Evolutionary conservation across 345 rosid species (phyloP).

Genomic region (Gynandropsis gynandra): DNA sequence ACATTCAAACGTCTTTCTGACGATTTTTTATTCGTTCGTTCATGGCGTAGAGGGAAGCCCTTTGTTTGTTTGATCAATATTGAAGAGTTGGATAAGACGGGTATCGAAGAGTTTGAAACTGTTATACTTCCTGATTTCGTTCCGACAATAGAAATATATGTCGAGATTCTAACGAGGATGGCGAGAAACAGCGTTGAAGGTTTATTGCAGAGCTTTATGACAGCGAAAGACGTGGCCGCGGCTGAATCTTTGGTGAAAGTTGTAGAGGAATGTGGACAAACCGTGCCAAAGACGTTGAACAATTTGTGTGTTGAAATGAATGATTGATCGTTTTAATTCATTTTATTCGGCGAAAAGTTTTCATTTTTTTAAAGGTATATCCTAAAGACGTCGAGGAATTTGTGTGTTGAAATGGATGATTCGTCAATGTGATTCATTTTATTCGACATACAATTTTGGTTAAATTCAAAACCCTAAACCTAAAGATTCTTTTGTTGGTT

Average conservation of each 20-base stretch:
- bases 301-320: conserved; percentile 20
- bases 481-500: too few relatives aligned
- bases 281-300: conserved; percentile 37
- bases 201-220: conserved; percentile 40
- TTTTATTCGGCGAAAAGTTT: too few relatives aligned
- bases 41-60: conserved; percentile 23
- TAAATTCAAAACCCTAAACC: too few relatives aligned
- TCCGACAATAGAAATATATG: conserved; percentile 25
- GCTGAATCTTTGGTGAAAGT: conserved; percentile 37
- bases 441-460: too few relatives aligned
- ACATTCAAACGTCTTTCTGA: conserved; percentile 1
- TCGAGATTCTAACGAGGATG: conserved; percentile 42
- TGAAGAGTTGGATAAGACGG: conserved; percentile 26
- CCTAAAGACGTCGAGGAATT: conserved; percentile 35
- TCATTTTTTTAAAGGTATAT: too few relatives aligned
- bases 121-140: conserved; percentile 45
- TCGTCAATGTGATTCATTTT: conserved; percentile 2
- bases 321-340: conserved; percentile 14
- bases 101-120: conserved; percentile 32
- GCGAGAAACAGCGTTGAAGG: conserved; percentile 45
- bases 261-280: conserved; percentile 48
- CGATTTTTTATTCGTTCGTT: background rate
- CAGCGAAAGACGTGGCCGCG: conserved; percentile 30
- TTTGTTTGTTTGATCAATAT: conserved; percentile 30
- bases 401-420: conserved; percentile 22